Percentiles rank a stretch among this genome's conserved stretches.
phyloP scores from a whole-genome alignment of 1,284 basidiomycete genomes.

The Cryptococcus jaspeensis region DNA sequence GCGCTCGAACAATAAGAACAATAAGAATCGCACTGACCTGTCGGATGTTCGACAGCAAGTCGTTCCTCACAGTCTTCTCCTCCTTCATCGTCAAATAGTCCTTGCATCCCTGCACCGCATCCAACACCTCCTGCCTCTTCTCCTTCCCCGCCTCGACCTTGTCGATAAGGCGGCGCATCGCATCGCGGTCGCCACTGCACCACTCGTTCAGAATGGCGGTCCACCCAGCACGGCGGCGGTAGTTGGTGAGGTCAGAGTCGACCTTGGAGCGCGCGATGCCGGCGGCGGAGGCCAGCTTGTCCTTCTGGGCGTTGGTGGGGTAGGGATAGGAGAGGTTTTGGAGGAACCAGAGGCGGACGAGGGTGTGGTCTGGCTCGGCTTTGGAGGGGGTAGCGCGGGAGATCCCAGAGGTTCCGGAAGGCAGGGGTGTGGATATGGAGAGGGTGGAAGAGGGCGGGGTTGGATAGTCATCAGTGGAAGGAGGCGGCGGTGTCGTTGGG shows the following conservation, averaged over 20 bases:
- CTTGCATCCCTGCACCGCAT: constrained; percentile 20
- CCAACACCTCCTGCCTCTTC: constrained; percentile 12
- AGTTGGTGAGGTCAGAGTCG: constrained; percentile 37
- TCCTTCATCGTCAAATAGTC: constrained; percentile 23
- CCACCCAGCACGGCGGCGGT: constrained; percentile 36
- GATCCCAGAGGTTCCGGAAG: not conserved
- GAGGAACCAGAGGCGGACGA: constrained; percentile 35
- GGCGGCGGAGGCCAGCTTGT: constrained; percentile 16
- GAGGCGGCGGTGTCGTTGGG: not conserved
- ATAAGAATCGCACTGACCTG: constrained; percentile 22
- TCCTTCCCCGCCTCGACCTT: constrained; percentile 20
- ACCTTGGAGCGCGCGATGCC: constrained; percentile 25
- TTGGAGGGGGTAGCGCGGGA: constrained; percentile 1
- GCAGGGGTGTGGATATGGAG: not conserved
- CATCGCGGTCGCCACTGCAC: constrained; percentile 12
- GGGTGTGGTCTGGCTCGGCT: constrained; percentile 9
- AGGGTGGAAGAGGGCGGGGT: not conserved
- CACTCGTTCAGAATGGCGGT: constrained; percentile 28
- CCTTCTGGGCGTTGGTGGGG: constrained; percentile 26
- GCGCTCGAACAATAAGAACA: not conserved
- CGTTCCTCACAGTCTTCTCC: constrained; percentile 23
- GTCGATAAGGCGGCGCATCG: constrained; percentile 26
- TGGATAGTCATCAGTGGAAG: not conserved
- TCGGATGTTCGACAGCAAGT: constrained; percentile 19
- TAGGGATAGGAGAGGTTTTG: constrained; percentile 31